Evolutionary conservation across 2,329 filamentous ascomycete species (phyloP), one percentile per base, ranked within the genome.

Genomic region (Xylariaceae sp.): DNA sequence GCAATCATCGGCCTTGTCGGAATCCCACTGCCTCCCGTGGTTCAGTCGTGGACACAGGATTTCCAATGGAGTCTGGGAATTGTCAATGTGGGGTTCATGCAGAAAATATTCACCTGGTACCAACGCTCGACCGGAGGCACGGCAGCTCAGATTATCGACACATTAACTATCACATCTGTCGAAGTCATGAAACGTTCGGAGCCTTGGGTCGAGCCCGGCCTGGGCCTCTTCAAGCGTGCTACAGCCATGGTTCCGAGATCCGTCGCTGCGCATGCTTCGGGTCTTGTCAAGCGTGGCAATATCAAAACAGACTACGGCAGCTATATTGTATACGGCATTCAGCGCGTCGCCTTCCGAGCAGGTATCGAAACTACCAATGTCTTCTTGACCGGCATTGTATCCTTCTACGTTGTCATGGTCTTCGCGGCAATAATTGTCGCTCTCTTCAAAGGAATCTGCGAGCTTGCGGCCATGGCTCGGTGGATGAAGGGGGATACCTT

Each of bases 61-160:
- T 96, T 97, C 68, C 85, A 94, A 60, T 97, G 90, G 90, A 94
- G 84, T 57, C 92, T 97, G 87, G 90, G 90, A 53, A 88, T 97
- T 54, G 94, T 97, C 55, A 77, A 78, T 36, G 74, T 96, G 29
- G 72, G 71, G n/a, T 96, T 94, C 62, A 76, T 96, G 67, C 88
- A 97, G 67, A 72, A 71, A 33, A 85, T 95, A 56, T 86, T 87
- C 46, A 94, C 88, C 24, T 97, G 90, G 90, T 97, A 96, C 60
- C 89, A 95, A 66, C 85, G 89, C 46, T 78, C 90, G 3, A 97
- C 90, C 3, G 90, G 90, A 37, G 90, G 90, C 47, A 88, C 76
- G 1, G 85, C 90, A 1, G 81, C 87, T 3, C 85, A 79, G 12
- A 72, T 94, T 23, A 76, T 96, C 31, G 83, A 87, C 48, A 80